Percentiles rank a stretch among this genome's conserved stretches.
phyloP scores from a whole-genome alignment of 1,284 basidiomycete genomes.

The Ceratobasidium sp. region DNA sequence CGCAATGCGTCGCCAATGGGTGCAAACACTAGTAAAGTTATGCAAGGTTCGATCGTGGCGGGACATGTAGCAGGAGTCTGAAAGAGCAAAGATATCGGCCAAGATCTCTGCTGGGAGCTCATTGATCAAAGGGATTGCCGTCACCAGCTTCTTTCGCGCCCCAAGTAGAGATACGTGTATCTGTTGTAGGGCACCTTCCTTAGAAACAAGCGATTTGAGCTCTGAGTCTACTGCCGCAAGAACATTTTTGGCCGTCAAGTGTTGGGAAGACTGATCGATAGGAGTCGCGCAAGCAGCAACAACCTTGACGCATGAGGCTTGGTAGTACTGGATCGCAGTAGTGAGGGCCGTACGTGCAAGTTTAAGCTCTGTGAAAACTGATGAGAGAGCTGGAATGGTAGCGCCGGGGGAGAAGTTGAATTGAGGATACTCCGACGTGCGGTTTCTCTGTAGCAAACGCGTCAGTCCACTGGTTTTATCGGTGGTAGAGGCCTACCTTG shows the following conservation, averaged over 20 bases:
- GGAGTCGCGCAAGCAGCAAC: background rate
- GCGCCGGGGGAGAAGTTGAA: background rate
- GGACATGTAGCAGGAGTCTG: background rate
- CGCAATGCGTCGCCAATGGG: background rate
- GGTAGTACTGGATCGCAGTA: background rate
- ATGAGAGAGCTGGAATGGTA: background rate
- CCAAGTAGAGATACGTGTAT: background rate
- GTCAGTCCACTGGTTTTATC: no score
- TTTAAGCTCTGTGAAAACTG: background rate
- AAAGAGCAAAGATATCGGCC: background rate
- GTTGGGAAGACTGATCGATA: background rate
- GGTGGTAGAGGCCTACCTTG: no score
- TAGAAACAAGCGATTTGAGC: background rate
- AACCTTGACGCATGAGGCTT: background rate
- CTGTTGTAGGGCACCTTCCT: background rate
- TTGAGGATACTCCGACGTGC: no score
- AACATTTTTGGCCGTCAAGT: background rate
- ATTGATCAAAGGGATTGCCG: background rate
- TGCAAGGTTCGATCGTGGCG: no score
- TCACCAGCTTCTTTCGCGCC: background rate
- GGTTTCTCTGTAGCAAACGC: no score
- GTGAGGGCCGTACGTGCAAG: background rate
- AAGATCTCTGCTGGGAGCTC: slow-evolving; percentile 15
- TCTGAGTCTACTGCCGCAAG: background rate
- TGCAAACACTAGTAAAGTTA: background rate